Evolutionary conservation across 257 asterid genomes (phyloP).

Genomic region (Penstemon newberryi): DNA sequence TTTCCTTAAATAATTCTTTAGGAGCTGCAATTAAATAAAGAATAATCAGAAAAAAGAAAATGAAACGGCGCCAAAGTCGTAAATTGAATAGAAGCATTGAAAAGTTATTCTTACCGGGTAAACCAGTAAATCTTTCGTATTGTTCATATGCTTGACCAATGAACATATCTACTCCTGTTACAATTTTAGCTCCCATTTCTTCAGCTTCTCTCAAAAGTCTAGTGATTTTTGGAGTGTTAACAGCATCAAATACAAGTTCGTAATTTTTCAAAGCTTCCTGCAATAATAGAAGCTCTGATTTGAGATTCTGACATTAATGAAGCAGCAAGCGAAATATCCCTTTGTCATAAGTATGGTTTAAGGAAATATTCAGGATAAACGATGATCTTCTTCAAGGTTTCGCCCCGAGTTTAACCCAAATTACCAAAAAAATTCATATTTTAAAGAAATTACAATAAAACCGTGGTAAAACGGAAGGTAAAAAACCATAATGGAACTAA

Average conservation of each 20-base stretch:
- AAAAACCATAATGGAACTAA: too few relatives aligned
- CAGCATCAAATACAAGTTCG: constrained; percentile 86
- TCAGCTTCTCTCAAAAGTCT: constrained; percentile 73
- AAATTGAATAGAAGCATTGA: background rate
- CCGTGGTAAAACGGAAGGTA: too few relatives aligned
- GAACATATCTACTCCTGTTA: constrained; percentile 88
- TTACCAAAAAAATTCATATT: too few relatives aligned
- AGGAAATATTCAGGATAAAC: too few relatives aligned
- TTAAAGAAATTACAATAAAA: too few relatives aligned
- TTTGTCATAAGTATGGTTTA: too few relatives aligned
- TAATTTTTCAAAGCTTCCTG: constrained; percentile 79
- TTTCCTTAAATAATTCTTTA: constrained; percentile 67
- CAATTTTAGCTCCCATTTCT: constrained; percentile 77
- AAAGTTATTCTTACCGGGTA: constrained; percentile 56
- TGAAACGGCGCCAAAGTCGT: background rate
- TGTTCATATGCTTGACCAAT: constrained; percentile 91
- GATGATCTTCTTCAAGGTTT: too few relatives aligned
- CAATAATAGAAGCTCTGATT: constrained; percentile 14
- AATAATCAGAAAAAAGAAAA: constrained; percentile 22
- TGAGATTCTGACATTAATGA: background rate
- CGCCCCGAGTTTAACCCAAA: too few relatives aligned
- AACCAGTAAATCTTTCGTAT: constrained; percentile 84
- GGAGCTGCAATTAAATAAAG: constrained; percentile 59
- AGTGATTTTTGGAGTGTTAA: constrained; percentile 87
- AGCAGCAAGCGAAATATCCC: background rate